Evolutionary conservation across 257 asterid species (phyloP), one percentile per base, ranked within the genome.

Genomic region (Scutellaria barbata): DNA sequence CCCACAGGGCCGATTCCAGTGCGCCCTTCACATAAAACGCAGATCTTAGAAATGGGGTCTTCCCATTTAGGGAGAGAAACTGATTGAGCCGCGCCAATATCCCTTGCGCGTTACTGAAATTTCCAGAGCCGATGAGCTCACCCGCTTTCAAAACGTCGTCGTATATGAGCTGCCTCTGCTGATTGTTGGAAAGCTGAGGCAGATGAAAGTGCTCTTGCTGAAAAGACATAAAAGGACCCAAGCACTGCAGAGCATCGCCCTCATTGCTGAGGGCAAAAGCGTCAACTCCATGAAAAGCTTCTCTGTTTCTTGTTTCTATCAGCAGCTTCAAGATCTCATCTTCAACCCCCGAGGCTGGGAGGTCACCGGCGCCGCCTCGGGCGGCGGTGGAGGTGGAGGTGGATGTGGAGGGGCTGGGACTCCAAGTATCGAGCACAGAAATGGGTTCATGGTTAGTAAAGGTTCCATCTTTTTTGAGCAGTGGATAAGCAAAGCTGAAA

Each of bases 11-110:
- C 62, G 76, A 59, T 45, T 65, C 81, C 60, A 85, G 52, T 47
- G 90, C 88, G 72, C 83, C 86, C 73, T 79, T 85, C 66, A 85
- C 74, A 46, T 77, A 81, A 41, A 73, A 73, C 68, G 84, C 87
- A 73, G 87, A 78, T 82, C 85, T 85, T 46, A 71, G 71, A 9
- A 75, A 77, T 30, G 35, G 35, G 59, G 89, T 84, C 70, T 80
- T 80, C 10, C 63, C 85, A 59, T 42, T 59, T 48, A 83, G 85
- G 62, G 82, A 56, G 66, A 82, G 79, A 75, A 75, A 77, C 73
- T 95, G 99, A 95, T 95, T 95, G 99, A 95, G 99, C 99, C 99
- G 99, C 96, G 98, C 99, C 99, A 95, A 95, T 95, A 95, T 92
- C 99, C 76, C 92, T 80, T 92, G 98, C 95, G 98, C 98, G 95